These are phyloP conservation scores for Adansonia gregorii DNA, from an alignment of 441 rosid species.

Conservation along the genomic window DNA sequence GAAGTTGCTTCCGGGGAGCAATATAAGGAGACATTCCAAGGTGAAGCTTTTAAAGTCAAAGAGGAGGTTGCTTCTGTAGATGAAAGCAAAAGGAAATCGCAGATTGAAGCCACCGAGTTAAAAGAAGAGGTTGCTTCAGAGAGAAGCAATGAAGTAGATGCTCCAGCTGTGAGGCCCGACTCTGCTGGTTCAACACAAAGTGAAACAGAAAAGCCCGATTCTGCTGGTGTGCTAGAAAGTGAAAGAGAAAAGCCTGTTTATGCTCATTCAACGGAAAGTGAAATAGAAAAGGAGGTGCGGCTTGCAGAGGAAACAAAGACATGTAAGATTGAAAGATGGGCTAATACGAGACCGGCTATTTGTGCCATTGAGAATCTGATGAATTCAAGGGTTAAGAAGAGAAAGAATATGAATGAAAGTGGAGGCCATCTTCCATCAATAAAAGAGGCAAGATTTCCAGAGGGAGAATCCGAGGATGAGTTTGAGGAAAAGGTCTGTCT, in stretches of 20 bases:
- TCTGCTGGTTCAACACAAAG: slow-evolving; percentile 41
- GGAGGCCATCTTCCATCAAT: slow-evolving; percentile 40
- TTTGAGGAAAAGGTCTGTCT: slow-evolving; percentile 43
- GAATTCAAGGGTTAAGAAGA: slow-evolving; percentile 57
- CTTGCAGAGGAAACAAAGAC: slow-evolving; percentile 47
- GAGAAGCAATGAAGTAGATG: slow-evolving; percentile 39
- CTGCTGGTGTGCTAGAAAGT: slow-evolving; percentile 40
- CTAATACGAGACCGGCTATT: slow-evolving; percentile 53
- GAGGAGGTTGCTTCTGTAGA: slow-evolving; percentile 20
- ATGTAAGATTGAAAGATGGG: slow-evolving; percentile 48
- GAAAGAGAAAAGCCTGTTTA: slow-evolving; percentile 36
- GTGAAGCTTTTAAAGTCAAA: slow-evolving; percentile 15
- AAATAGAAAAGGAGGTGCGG: slow-evolving; percentile 38
- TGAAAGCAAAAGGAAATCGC: slow-evolving; percentile 32
- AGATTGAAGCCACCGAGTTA: slow-evolving; percentile 35
- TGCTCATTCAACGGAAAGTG: slow-evolving; percentile 38
- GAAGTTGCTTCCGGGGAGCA: background rate
- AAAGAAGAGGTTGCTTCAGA: slow-evolving; percentile 38
- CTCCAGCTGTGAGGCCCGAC: slow-evolving; percentile 41
- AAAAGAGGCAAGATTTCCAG: slow-evolving; percentile 34
- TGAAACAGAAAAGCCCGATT: slow-evolving; percentile 33
- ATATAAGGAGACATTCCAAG: background rate
- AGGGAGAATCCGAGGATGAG: slow-evolving; percentile 43
- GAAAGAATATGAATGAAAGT: slow-evolving; percentile 32
- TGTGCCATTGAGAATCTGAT: slow-evolving; percentile 55